These are phyloP conservation scores for Rubia balearica DNA, from an alignment of 305 asterid species.

Conservation along the genomic window DNA sequence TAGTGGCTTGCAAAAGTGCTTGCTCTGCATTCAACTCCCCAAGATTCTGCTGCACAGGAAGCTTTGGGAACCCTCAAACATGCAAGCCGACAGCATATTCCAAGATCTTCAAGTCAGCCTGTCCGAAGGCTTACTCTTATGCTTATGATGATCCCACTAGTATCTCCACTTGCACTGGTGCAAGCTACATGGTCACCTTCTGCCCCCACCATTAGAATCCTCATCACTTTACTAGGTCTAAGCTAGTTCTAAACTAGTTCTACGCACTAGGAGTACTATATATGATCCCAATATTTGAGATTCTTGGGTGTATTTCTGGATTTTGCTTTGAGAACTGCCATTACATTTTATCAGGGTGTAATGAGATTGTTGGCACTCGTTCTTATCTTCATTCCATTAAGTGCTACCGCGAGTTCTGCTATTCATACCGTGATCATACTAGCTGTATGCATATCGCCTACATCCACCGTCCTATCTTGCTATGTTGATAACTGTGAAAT, in stretches of 20 bases:
- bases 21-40: conserved; percentile 56
- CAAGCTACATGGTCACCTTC: conserved; percentile 56
- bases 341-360: neutral
- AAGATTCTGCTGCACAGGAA: conserved; percentile 69
- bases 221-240: no score
- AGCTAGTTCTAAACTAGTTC: neutral
- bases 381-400: no score
- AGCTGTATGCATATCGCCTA: no score
- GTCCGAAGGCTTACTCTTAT: conserved; percentile 69
- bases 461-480: no score
- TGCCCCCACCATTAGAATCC: conserved; percentile 42
- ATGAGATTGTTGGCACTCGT: neutral
- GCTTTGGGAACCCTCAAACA: conserved; percentile 53
- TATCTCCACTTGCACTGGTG: conserved; percentile 62
- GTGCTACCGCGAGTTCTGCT: no score
- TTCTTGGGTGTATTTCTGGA: neutral
- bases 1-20: conserved; percentile 67
- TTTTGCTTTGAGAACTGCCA: neutral
- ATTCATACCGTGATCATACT: no score
- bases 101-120: conserved; percentile 63
- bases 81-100: conserved; percentile 67
- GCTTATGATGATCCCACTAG: conserved; percentile 74
- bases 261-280: neutral
- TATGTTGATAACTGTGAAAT: no score
- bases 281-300: neutral